A percentile compares a stretch with the other conserved stretches of the same genome.
Evolutionary conservation across 495 filamentous ascomycete species (phyloP).

Genomic region (Bombardia bombarda): DNA sequence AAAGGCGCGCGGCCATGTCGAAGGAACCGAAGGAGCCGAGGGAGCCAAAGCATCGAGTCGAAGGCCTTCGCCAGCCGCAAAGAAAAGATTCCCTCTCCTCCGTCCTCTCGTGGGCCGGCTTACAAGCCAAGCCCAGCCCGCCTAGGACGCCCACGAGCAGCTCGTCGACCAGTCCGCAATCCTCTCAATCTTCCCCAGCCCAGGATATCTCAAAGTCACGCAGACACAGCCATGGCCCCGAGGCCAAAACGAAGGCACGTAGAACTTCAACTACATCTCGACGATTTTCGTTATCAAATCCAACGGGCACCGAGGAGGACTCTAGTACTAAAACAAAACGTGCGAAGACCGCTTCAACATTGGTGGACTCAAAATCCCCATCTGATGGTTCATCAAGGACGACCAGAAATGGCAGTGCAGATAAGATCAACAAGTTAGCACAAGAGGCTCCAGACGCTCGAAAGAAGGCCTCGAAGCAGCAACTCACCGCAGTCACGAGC

Average conservation of each 20-base stretch:
- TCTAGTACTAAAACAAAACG: conserved; percentile 20
- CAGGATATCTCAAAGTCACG: conserved; percentile 14
- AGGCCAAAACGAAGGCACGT: conserved; percentile 25
- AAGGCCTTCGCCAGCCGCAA: conserved; percentile 17
- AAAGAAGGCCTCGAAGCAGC: conserved; percentile 4
- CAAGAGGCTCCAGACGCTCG: conserved; percentile 2
- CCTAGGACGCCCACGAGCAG: conserved; percentile 7
- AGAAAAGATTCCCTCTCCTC: conserved; percentile 23
- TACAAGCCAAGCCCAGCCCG: conserved; percentile 12
- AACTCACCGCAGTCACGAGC: neutral
- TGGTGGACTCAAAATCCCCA: conserved; percentile 7
- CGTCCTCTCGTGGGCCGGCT: conserved; percentile 20
- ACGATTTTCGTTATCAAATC: conserved; percentile 16
- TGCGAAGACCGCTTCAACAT: conserved; percentile 16
- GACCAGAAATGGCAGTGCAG: conserved; percentile 14
- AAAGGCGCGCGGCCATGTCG: conserved; percentile 14
- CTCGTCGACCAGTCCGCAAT: conserved; percentile 7
- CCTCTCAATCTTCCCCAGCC: conserved; percentile 3
- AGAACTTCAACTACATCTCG: conserved; percentile 19
- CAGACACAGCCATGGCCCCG: conserved; percentile 22
- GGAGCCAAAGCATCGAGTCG: conserved; percentile 15
- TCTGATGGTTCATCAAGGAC: conserved; percentile 4
- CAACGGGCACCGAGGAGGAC: conserved; percentile 12
- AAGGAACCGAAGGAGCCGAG: conserved; percentile 20
- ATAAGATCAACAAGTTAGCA: conserved; percentile 18